A percentile compares a stretch with the other conserved stretches of the same genome.
phyloP scores from a whole-genome alignment of 176 grass and related monocot genomes.

The Carex cristatella region DNA sequence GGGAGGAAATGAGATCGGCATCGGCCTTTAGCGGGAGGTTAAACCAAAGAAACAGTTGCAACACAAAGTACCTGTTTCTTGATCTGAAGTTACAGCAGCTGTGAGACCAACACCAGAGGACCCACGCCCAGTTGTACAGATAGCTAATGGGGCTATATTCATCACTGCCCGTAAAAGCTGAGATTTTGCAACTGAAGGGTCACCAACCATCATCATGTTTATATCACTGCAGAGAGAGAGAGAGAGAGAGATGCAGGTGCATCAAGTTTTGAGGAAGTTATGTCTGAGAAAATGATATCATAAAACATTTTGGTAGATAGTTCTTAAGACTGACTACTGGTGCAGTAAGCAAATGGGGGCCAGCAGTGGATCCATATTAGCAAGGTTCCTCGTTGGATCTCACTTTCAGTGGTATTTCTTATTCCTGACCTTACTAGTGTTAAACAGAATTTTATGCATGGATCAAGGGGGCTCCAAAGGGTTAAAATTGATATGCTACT shows the following conservation, averaged over 20 bases:
- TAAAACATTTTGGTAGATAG: background rate
- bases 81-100: conserved; percentile 90
- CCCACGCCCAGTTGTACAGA: conserved; percentile 91
- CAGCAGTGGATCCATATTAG: background rate
- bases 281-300: background rate
- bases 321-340: background rate
- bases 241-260: background rate
- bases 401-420: background rate
- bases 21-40: background rate
- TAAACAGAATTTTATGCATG: background rate
- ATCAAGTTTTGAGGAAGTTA: background rate
- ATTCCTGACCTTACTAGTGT: background rate
- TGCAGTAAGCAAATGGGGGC: background rate
- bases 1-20: background rate
- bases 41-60: background rate
- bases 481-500: background rate
- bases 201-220: conserved; percentile 99
- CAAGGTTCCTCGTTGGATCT: background rate
- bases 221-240: conserved; percentile 61
- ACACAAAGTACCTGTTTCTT: conserved; percentile 68
- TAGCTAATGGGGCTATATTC: conserved; percentile 91
- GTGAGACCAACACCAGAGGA: conserved; percentile 98
- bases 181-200: conserved; percentile 97
- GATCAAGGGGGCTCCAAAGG: background rate
- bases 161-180: conserved; percentile 92